These are phyloP conservation scores for Paecilomyces fulvus DNA, from an alignment of 2,329 filamentous ascomycete genomes.

Conservation along the genomic window DNA sequence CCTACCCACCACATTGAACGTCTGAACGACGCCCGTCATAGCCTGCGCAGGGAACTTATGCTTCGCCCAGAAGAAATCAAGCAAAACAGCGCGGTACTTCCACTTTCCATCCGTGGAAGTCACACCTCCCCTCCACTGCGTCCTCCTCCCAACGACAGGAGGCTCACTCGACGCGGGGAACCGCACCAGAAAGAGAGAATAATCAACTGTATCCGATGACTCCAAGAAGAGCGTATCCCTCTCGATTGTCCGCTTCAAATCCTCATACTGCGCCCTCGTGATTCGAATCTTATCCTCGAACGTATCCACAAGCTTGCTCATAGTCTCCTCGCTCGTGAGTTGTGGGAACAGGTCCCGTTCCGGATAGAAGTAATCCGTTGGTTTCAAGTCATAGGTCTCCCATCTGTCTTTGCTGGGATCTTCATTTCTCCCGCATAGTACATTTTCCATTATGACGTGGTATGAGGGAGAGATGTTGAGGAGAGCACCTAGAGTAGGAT, in stretches of 20 bases:
- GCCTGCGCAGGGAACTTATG: conserved; percentile 58
- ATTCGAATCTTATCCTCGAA: conserved; percentile 60
- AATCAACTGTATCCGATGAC: conserved; percentile 60
- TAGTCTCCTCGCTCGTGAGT: conserved; percentile 56
- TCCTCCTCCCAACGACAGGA: conserved; percentile 22
- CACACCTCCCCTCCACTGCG: conserved; percentile 55
- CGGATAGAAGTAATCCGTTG: conserved; percentile 65
- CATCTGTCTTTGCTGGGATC: conserved; percentile 42
- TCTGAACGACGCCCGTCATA: conserved; percentile 57
- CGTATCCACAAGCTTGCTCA: conserved; percentile 57
- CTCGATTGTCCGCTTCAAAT: conserved; percentile 48
- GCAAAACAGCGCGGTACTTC: conserved; percentile 57
- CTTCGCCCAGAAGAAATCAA: conserved; percentile 75
- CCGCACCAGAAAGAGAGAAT: conserved; percentile 64
- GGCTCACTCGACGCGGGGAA: conserved; percentile 35
- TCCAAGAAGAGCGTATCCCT: conserved; percentile 57
- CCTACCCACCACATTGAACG: conserved; percentile 54
- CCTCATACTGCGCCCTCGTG: conserved; percentile 45
- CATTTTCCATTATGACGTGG: conserved; percentile 72
- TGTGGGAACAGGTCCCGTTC: conserved; percentile 60
- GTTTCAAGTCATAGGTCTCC: conserved; percentile 69
- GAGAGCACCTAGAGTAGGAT: conserved; percentile 50
- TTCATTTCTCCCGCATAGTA: conserved; percentile 52
- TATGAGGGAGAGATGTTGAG: conserved; percentile 57
- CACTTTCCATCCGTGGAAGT: conserved; percentile 55